phyloP scores from a whole-genome alignment of 495 filamentous ascomycete species.

The Bathelium albidoporum region DNA sequence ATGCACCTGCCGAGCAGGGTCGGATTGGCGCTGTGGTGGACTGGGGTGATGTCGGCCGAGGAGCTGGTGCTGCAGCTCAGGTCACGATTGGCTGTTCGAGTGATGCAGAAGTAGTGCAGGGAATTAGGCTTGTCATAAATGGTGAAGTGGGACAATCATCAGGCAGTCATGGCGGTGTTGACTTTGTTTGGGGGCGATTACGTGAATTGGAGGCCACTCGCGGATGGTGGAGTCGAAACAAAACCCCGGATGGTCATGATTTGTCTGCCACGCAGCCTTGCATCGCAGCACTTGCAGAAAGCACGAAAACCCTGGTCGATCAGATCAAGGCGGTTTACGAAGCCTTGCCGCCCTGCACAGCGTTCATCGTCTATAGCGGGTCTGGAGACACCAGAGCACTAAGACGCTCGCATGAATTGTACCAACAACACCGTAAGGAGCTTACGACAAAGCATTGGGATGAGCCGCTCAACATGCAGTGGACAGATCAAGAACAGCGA shows the following conservation, averaged over 20 bases:
- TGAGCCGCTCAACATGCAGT: conserved; percentile 63
- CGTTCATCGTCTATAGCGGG: conserved; percentile 79
- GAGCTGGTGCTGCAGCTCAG: conserved; percentile 59
- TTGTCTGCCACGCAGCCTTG: conserved; percentile 7
- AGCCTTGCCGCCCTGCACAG: conserved; percentile 68
- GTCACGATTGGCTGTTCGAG: conserved; percentile 60
- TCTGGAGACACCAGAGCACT: conserved; percentile 80
- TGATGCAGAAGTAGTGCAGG: conserved; percentile 66
- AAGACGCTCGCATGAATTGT: conserved; percentile 59
- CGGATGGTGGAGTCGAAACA: conserved; percentile 63
- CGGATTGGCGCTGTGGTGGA: conserved; percentile 77
- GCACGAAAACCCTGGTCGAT: conserved; percentile 39
- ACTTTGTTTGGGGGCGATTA: conserved; percentile 83
- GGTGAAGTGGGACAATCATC: conserved; percentile 53
- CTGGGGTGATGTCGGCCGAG: conserved; percentile 71
- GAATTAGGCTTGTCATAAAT: conserved; percentile 55
- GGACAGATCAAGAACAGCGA: conserved; percentile 84
- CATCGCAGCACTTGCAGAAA: conserved; percentile 30
- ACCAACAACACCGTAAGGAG: conserved; percentile 63
- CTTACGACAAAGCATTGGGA: conserved; percentile 78
- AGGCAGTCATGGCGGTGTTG: conserved; percentile 60
- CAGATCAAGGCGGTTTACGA: conserved; percentile 63
- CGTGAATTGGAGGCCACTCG: conserved; percentile 71
- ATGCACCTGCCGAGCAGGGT: conserved; percentile 36
- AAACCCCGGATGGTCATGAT: conserved; percentile 9